phyloP scores from a whole-genome alignment of 352 stramenopile genomes.

The Lagenidium giganteum region DNA sequence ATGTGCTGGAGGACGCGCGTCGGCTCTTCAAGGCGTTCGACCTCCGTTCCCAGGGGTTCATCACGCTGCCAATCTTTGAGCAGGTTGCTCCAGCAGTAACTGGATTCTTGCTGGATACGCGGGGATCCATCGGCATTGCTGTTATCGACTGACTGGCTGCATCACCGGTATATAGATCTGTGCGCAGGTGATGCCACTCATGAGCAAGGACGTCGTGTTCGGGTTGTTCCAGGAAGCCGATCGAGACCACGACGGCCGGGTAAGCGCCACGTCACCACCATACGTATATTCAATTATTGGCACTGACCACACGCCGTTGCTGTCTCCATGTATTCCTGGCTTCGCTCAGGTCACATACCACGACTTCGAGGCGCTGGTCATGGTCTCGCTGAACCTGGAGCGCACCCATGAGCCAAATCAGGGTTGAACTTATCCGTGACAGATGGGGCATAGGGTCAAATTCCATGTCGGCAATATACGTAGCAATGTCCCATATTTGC shows the following conservation, averaged over 20 bases:
- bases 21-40: constrained; percentile 50
- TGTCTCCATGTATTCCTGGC: too few species aligned
- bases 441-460: too few species aligned
- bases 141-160: too few species aligned
- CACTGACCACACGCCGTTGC: background rate
- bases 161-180: too few species aligned
- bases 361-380: constrained; percentile 37
- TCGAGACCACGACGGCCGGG: constrained; percentile 34
- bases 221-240: constrained; percentile 34
- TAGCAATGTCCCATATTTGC: too few species aligned
- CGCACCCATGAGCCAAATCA: constrained; percentile 20
- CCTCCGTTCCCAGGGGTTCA: constrained; percentile 36
- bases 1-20: constrained; percentile 37
- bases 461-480: too few species aligned
- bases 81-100: too few species aligned
- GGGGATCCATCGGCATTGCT: too few species aligned
- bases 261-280: constrained; percentile 2
- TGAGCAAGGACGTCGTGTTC: constrained; percentile 21
- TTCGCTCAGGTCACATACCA: constrained; percentile 35
- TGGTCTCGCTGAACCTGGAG: constrained; percentile 22
- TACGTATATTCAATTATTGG: background rate
- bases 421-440: too few species aligned
- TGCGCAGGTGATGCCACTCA: constrained; percentile 20
- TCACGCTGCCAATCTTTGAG: constrained; percentile 39
- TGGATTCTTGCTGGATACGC: too few species aligned